Base-by-base conservation (phyloP, 2,329 filamentous ascomycete genomes). In the Xylaria digitata region DNA sequence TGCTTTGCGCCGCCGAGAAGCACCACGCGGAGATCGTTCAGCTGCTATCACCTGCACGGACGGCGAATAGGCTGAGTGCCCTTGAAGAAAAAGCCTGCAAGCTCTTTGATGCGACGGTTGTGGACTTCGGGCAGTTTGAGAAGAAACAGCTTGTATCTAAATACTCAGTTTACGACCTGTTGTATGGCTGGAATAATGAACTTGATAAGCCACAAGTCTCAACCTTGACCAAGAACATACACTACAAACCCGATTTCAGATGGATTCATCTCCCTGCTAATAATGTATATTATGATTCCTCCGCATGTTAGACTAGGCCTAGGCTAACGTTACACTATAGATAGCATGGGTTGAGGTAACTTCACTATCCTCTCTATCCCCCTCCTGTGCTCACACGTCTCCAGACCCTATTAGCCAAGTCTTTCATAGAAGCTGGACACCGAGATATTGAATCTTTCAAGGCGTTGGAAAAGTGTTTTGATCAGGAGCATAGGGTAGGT, bases 361-460 rank as follows among this genome's bases (percentile, higher is more conserved):
- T 67, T 19, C 30, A 23, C 17, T n/a, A 11, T 21, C 61, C 48
- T 60, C 13, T 43, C 23, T 43, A 55, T 2, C 23, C 30, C 40
- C 50, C 34, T 50, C 32, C 23, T 58, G 32, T 59, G 55, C 70
- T 74, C 54, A 71, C 63, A 19, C 19, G 37, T 55, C 19, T 19
- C 1, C 70, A 80, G 76, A 78, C 87, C 0, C 78, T 90, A 1
- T 77, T 90, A n/a, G 86, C 87, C 0, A 90, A 90, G 70, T 83
- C 83, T 7, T 90, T 90, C 70, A 86, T 90, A 40, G 88, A 90
- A 74, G 85, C 87, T 43, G 87, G 87, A 0, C 83, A 85, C 17
- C 82, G 83, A n/a, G 88, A 90, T 73, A 84, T 89, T 1, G 86
- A 89, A 72, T 85, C 85, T 1, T 90, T 89, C 78, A 90, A 89